Evolutionary conservation across 2,329 filamentous ascomycete genomes (phyloP).

Genomic region (Hypoxylon sp.): DNA sequence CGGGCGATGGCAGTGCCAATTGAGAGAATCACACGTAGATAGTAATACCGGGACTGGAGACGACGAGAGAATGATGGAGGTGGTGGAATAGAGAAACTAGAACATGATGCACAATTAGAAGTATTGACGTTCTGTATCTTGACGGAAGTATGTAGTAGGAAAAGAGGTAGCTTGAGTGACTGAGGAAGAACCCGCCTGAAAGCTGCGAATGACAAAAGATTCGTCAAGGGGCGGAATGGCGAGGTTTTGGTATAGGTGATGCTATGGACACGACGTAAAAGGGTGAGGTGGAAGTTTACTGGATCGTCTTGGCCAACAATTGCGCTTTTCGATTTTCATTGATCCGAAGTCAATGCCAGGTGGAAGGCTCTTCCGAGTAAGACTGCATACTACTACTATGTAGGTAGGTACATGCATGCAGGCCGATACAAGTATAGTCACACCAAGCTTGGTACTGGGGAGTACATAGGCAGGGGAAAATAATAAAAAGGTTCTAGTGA

Average conservation of each 20-base stretch:
- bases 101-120: slow-evolving; percentile 49
- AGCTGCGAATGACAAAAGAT: slow-evolving; percentile 23
- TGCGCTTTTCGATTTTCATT: slow-evolving; percentile 40
- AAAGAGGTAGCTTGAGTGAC: slow-evolving; percentile 7
- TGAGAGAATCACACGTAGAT: slow-evolving; percentile 49
- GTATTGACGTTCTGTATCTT: slow-evolving; percentile 29
- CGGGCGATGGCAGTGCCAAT: slow-evolving; percentile 32
- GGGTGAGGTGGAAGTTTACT: slow-evolving; percentile 51
- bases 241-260: slow-evolving; percentile 30
- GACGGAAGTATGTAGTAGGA: slow-evolving; percentile 19
- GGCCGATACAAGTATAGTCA: slow-evolving; percentile 23
- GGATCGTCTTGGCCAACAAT: slow-evolving; percentile 39
- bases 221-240: slow-evolving; percentile 25
- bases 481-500: slow-evolving; percentile 20
- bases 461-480: slow-evolving; percentile 24
- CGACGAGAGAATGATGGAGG: slow-evolving; percentile 38
- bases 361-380: slow-evolving; percentile 27
- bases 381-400: background rate
- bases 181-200: slow-evolving; percentile 9
- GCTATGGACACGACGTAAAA: slow-evolving; percentile 35
- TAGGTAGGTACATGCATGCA: slow-evolving; percentile 9
- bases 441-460: slow-evolving; percentile 21
- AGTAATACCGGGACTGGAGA: slow-evolving; percentile 49
- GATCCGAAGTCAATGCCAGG: slow-evolving; percentile 37
- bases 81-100: slow-evolving; percentile 40